phyloP scores from a whole-genome alignment of 495 filamentous ascomycete species.

The Apodospora peruviana region DNA sequence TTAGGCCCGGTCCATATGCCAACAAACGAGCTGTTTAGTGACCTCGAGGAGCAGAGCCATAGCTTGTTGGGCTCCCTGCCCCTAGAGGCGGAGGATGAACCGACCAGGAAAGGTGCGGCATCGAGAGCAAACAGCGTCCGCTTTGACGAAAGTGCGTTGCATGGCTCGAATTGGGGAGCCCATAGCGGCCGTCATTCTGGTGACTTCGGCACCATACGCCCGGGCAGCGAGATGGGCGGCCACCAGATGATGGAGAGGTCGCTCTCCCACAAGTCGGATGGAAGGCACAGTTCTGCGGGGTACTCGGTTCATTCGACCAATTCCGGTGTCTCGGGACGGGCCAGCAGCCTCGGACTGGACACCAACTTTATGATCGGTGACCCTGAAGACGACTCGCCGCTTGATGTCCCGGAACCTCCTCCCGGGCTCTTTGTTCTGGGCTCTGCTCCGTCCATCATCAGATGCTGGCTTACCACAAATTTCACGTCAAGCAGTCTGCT shows the following conservation, averaged over 20 bases:
- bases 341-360: conserved; percentile 78
- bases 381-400: conserved; percentile 57
- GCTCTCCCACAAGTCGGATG: conserved; percentile 91
- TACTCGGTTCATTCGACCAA: conserved; percentile 68
- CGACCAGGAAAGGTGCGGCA: conserved; percentile 68
- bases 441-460: conserved; percentile 85
- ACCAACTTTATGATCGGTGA: conserved; percentile 60
- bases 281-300: conserved; percentile 86
- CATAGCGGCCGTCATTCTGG: conserved; percentile 70
- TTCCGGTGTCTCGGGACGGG: conserved; percentile 63
- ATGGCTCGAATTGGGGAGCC: conserved; percentile 78
- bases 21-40: conserved; percentile 51
- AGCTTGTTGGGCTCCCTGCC: conserved; percentile 69
- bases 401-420: conserved; percentile 64
- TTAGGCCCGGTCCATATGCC: conserved; percentile 71
- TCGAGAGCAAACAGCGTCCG: conserved; percentile 96
- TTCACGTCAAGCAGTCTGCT: conserved; percentile 83
- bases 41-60: conserved; percentile 74
- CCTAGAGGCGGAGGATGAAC: conserved; percentile 77
- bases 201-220: conserved; percentile 72
- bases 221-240: conserved; percentile 74
- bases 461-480: conserved; percentile 85
- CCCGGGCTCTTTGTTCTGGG: conserved; percentile 78
- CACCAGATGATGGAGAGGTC: conserved; percentile 80
- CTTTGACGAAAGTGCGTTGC: conserved; percentile 95